Conservation (phyloP, 73 alveolate species). For the Paramecium primaurelia region DNA sequence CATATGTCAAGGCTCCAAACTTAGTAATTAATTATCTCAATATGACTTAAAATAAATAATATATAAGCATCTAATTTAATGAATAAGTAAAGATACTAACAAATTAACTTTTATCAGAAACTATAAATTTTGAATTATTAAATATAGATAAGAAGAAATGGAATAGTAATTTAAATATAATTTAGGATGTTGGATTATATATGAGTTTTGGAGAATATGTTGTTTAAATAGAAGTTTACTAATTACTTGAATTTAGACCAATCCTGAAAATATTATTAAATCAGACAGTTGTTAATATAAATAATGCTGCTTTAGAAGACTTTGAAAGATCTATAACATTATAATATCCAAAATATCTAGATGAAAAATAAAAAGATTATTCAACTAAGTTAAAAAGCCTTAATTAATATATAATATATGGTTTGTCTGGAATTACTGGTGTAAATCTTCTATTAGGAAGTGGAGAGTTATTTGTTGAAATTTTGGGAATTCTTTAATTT, state of each 20-base stretch:
- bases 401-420: neutral
- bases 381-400: neutral
- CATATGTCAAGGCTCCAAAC: neutral
- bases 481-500: neutral
- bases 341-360: neutral
- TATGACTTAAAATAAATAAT: neutral
- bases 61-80: neutral
- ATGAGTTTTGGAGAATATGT: neutral
- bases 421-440: neutral
- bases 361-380: neutral
- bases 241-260: neutral
- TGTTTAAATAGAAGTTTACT: neutral
- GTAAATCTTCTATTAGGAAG: neutral
- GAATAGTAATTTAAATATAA: neutral
- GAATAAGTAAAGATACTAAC: neutral
- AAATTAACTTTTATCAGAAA: neutral
- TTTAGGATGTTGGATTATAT: neutral
- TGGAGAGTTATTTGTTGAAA: neutral
- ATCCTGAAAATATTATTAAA: neutral
- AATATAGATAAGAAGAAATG: neutral
- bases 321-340: neutral
- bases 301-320: neutral
- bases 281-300: neutral
- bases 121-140: neutral
- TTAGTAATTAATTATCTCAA: too few relatives aligned